Base-by-base conservation (phyloP, 169 alveolate genomes). In the Babesia gibsoni region DNA sequence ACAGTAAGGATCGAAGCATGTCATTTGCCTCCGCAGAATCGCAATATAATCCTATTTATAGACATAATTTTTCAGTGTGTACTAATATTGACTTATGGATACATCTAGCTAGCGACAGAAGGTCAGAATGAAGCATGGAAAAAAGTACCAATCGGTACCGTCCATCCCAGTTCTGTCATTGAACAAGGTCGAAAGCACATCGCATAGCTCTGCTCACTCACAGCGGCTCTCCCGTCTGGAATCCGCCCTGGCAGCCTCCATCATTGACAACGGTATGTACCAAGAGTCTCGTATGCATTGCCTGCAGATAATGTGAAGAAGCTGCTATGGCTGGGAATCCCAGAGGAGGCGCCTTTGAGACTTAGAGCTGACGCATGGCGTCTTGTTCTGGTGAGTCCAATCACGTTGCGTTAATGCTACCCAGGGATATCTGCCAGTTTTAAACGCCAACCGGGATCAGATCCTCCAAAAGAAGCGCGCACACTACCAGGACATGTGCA, bases 331-430 rank as follows among this genome's bases (percentile, higher is more conserved):
- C 84, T 90, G 7, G 95, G 95, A 12, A 81, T 91, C 52, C 90
- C 95, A 5, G 87, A 68, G 29, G 91, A 89, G 37, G 53, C 91
- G 29, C 91, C 94, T 12, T 83, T 92, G 35, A 67, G 46, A 46
- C 65, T 79, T 57, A 58, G 96, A 58, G 91, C 91, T 25, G 89
- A 80, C 54, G 88, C 93, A 22, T 92, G 96, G 96, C 89, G 90
- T 30, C 49, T 91, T 22, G 91, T 89, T 37, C 70, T 92, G 57
- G 88, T 79, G 61, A 10, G 36, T 5, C 7, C 14, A 0, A 2
- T 12, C 20, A 37, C 14, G 25, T 18, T 25, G 22, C 10, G 18
- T 10, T 18, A 23, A 45, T n/a, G 8, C 33, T 1, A 30, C 45
- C 35, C 42, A 79, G 88, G 96, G 96, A 22, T 91, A 92, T 57